Conservation (phyloP, 768 basidiomycete genomes). For the Hygrophorus russula region DNA sequence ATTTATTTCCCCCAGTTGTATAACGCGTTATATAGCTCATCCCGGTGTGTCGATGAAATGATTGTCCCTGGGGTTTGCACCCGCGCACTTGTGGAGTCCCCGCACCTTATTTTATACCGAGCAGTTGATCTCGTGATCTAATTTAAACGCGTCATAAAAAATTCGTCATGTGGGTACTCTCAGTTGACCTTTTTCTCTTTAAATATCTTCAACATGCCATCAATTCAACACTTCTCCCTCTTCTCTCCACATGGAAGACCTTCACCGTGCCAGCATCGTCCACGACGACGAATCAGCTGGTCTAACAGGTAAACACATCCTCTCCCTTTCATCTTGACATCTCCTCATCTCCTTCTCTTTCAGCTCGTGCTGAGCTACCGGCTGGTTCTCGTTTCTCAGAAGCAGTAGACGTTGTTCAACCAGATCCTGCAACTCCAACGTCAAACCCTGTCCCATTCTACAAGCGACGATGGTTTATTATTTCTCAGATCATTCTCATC, state of each 20-base stretch:
- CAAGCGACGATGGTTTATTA: slow-evolving; percentile 54
- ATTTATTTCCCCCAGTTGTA: too few species aligned
- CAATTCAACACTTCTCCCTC: not conserved
- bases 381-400: slow-evolving; percentile 19
- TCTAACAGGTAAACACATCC: slow-evolving; percentile 20
- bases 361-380: slow-evolving; percentile 23
- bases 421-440: too few species aligned
- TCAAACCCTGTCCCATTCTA: slow-evolving; percentile 43
- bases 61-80: too few species aligned
- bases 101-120: too few species aligned
- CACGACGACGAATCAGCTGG: not conserved
- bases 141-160: too few species aligned
- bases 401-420: slow-evolving; percentile 11
- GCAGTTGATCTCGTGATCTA: too few species aligned
- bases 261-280: slow-evolving; percentile 20
- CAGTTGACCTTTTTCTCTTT: too few species aligned
- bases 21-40: too few species aligned
- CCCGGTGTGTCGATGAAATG: too few species aligned
- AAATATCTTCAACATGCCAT: not conserved
- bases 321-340: not conserved
- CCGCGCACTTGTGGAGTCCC: too few species aligned
- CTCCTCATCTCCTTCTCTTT: not conserved
- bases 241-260: slow-evolving; percentile 3
- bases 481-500: slow-evolving; percentile 36
- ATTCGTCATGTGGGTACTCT: too few species aligned